Evolutionary conservation across 1,284 basidiomycete genomes (phyloP), one percentile per base, ranked within the genome.

Genomic region (Anthracocystis panici-leucophaei): DNA sequence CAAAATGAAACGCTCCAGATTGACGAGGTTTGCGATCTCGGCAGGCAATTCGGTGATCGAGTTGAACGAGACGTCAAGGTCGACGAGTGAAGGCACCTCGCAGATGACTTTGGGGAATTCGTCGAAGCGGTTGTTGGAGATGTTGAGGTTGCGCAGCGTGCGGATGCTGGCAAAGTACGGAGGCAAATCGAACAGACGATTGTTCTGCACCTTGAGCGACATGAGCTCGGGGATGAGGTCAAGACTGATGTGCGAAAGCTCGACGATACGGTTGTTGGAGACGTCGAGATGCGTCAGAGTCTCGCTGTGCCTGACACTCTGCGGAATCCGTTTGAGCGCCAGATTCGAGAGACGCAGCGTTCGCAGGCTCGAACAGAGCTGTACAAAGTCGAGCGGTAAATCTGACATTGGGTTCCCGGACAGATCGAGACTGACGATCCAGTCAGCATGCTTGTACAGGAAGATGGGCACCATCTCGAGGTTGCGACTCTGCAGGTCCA

Each of bases 11-110:
- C 82, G 76, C 57, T 83, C 74, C 41, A 85, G 65, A 20, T 79
- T 69, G 45, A 57, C 44, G 9, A 99, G 87, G 45, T 90, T 87
- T 1, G 91, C 92, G 53, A 99, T 91, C 60, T 92, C 90, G 27
- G 92, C 89, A 0, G 96, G 95, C 3, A 99, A 88, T 53, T 91
- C 89, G 0, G 89, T 88, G 77, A 99, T 92, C 84, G 89, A 90
- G 87, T 99, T 99, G 88, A 98, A 98, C 0, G 96, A 98, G 48
- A 97, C 89, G 84, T 99, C 96, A 21, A 99, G 90, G 79, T 96
- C 93, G 33, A 90, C 87, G 29, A 99, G 89, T 20, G 88, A 89
- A 6, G 88, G 87, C 83, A 98, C 90, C 65, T 92, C 88, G 84
- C 90, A 92, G 20, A 99, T 89, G 25, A 93, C 92, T 0, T 87